Evolutionary conservation across 2,329 filamentous ascomycete species (phyloP).

Genomic region (Pseudocercospora musae): DNA sequence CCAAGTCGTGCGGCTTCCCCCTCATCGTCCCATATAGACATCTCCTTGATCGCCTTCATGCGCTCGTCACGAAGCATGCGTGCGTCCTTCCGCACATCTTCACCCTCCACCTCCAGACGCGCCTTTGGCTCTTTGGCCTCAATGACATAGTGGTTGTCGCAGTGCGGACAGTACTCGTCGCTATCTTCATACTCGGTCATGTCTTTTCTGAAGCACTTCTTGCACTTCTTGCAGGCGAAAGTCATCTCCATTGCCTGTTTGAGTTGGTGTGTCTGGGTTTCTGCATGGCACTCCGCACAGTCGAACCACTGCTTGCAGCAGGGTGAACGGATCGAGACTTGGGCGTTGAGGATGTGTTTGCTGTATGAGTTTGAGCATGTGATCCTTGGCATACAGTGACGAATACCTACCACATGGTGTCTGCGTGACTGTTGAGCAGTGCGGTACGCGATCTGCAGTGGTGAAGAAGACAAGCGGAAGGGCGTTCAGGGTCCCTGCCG

Average conservation of each 20-base stretch:
- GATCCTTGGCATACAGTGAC: neutral
- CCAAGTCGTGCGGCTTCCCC: constrained; percentile 33
- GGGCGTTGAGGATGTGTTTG: constrained; percentile 97
- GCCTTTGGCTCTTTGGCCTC: constrained; percentile 83
- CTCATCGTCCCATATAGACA: constrained; percentile 35
- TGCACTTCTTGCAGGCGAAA: constrained; percentile 98
- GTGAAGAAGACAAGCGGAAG: neutral
- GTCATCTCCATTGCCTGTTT: constrained; percentile 76
- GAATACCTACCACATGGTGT: constrained; percentile 32
- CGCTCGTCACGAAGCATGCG: constrained; percentile 91
- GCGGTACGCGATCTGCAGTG: neutral
- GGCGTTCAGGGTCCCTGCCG: neutral
- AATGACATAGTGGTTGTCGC: constrained; percentile 96
- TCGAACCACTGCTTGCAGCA: constrained; percentile 99
- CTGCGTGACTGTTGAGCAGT: neutral
- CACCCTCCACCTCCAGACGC: constrained; percentile 81
- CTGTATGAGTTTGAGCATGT: constrained; percentile 46
- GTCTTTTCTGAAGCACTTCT: constrained; percentile 96
- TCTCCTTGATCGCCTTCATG: constrained; percentile 46
- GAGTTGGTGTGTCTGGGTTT: constrained; percentile 72
- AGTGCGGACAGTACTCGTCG: constrained; percentile 98
- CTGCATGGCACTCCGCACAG: constrained; percentile 89
- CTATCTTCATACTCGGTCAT: constrained; percentile 88
- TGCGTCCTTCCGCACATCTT: constrained; percentile 79
- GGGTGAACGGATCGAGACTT: constrained; percentile 90